Evolutionary conservation across 2,329 filamentous ascomycete species (phyloP).

Genomic region (Hansfordia pulvinata): DNA sequence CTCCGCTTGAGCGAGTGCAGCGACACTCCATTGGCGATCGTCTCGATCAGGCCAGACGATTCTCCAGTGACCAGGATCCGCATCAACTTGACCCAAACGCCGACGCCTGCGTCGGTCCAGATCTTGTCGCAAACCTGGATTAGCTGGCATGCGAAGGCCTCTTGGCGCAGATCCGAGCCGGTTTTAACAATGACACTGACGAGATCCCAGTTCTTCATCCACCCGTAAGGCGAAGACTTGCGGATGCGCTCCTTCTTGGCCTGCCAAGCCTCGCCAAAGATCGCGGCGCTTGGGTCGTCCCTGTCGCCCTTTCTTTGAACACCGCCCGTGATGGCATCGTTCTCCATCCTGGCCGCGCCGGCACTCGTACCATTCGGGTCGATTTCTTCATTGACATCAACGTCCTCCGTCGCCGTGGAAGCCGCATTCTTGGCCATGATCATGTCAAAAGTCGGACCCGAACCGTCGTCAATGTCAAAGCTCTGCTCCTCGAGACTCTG

Average conservation of each 20-base stretch:
- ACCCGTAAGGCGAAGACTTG: conserved; percentile 71
- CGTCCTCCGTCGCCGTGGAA: conserved; percentile 21
- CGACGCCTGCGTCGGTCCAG: conserved; percentile 59
- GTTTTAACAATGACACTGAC: conserved; percentile 83
- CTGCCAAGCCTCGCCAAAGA: conserved; percentile 78
- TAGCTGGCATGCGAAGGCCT: conserved; percentile 77
- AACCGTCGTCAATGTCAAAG: conserved; percentile 61
- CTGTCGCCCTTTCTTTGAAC: conserved; percentile 70
- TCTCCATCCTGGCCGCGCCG: conserved; percentile 75
- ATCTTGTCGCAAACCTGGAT: conserved; percentile 73
- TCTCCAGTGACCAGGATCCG: conserved; percentile 76
- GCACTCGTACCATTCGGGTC: conserved; percentile 53
- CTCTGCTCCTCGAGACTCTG: conserved; percentile 76
- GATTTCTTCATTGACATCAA: conserved; percentile 21
- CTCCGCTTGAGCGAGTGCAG: conserved; percentile 74
- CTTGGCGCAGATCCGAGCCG: conserved; percentile 68
- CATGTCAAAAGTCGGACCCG: conserved; percentile 63
- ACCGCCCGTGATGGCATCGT: conserved; percentile 76
- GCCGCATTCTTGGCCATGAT: conserved; percentile 61
- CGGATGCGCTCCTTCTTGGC: conserved; percentile 74
- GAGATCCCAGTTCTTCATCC: conserved; percentile 84
- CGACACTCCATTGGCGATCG: conserved; percentile 80
- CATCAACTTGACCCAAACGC: conserved; percentile 86
- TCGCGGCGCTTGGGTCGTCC: conserved; percentile 74
- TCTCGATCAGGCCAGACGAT: conserved; percentile 74